phyloP scores from a whole-genome alignment of 768 basidiomycete genomes.

The Lactarius hengduanensis region DNA sequence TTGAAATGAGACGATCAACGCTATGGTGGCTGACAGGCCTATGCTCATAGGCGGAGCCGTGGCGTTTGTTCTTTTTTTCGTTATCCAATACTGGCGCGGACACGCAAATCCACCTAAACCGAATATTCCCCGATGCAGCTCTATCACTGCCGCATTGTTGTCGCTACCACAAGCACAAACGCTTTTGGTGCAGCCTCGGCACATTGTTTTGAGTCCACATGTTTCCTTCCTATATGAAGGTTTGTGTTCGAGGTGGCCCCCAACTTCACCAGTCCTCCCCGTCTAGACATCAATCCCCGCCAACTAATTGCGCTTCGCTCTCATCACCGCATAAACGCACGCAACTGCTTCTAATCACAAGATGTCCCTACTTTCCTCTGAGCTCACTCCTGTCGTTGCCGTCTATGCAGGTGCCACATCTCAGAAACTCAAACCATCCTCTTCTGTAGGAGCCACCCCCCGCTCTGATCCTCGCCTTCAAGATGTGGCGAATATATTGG shows the following conservation, averaged over 20 bases:
- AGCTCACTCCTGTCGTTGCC: neutral
- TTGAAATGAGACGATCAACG: neutral
- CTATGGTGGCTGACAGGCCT: neutral
- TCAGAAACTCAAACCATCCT: neutral
- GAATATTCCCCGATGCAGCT: neutral
- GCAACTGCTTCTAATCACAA: neutral
- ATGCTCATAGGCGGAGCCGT: neutral
- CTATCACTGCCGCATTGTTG: neutral
- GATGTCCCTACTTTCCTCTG: neutral
- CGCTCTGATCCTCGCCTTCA: neutral
- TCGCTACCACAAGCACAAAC: conserved; percentile 1
- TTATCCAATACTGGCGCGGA: neutral
- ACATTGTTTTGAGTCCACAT: conserved; percentile 1
- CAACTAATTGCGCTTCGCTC: neutral
- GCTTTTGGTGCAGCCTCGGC: neutral
- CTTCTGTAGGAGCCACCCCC: conserved; percentile 5
- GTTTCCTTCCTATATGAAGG: neutral
- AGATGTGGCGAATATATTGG: neutral
- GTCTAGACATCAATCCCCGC: neutral
- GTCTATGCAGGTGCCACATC: neutral
- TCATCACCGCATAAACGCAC: neutral
- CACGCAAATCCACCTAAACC: neutral
- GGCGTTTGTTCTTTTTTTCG: neutral
- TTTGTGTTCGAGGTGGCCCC: neutral
- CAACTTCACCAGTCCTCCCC: neutral